phyloP scores from a whole-genome alignment of 2,329 filamentous ascomycete species.

The Bipolaris zeicola region DNA sequence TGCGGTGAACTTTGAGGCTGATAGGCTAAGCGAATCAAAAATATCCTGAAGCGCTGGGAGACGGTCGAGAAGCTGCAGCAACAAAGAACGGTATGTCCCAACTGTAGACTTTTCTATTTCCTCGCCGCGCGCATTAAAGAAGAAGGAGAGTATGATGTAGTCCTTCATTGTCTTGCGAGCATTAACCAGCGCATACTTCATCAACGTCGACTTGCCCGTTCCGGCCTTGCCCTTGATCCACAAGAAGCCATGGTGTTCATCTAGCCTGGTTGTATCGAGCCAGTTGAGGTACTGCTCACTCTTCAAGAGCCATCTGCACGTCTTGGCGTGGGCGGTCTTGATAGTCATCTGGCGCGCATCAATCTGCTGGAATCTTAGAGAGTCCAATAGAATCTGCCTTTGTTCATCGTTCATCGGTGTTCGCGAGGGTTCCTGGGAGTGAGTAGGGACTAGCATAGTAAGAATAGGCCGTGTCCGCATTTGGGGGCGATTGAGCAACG shows the following conservation, averaged over 20 bases:
- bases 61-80: slow-evolving; percentile 31
- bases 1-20: not conserved
- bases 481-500: not conserved
- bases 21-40: slow-evolving; percentile 7
- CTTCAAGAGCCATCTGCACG: slow-evolving; percentile 52
- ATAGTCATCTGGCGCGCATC: slow-evolving; percentile 48
- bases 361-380: slow-evolving; percentile 48
- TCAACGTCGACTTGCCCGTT: slow-evolving; percentile 53
- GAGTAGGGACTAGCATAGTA: not conserved
- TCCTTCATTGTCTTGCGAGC: slow-evolving; percentile 16
- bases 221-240: slow-evolving; percentile 53
- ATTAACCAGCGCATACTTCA: slow-evolving; percentile 41
- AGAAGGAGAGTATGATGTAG: slow-evolving; percentile 22
- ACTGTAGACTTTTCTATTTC: slow-evolving; percentile 28
- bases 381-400: slow-evolving; percentile 33
- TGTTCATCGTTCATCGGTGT: slow-evolving; percentile 3
- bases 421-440: not conserved
- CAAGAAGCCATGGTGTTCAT: slow-evolving; percentile 49
- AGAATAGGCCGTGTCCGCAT: not conserved
- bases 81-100: slow-evolving; percentile 33
- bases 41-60: slow-evolving; percentile 15
- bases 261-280: slow-evolving; percentile 38
- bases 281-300: slow-evolving; percentile 46
- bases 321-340: slow-evolving; percentile 45
- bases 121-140: slow-evolving; percentile 36